A percentile compares a stretch with the other conserved stretches of the same genome.
These are phyloP conservation scores for Ambrosiella beaveri DNA, from an alignment of 2,329 filamentous ascomycete genomes.

Conservation along the genomic window DNA sequence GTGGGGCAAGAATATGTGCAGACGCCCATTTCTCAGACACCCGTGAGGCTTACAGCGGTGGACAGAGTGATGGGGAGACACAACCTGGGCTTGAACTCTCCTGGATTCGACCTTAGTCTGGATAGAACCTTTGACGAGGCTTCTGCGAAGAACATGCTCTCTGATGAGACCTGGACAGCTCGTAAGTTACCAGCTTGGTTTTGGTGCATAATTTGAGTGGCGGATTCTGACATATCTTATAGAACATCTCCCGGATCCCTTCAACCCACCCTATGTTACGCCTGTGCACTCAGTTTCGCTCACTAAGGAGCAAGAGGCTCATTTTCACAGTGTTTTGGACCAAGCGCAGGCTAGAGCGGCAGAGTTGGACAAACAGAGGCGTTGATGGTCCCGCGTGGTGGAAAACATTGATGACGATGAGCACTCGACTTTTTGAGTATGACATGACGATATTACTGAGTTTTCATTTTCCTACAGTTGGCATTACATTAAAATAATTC, in stretches of 20 bases:
- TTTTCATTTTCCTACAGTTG: no score
- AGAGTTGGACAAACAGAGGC: not conserved
- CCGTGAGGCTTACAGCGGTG: no score
- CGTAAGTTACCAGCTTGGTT: not conserved
- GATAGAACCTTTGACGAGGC: no score
- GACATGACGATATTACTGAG: no score
- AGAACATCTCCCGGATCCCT: conserved; percentile 10
- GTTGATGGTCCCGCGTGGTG: not conserved
- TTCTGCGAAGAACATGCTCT: no score
- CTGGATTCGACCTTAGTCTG: not conserved
- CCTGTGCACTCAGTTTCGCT: conserved; percentile 5
- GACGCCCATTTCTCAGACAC: no score
- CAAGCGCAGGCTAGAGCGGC: conserved; percentile 1
- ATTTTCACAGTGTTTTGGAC: not conserved
- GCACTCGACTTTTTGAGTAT: no score
- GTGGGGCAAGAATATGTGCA: no score
- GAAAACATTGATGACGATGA: no score
- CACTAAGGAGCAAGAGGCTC: conserved; percentile 3
- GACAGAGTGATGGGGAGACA: no score
- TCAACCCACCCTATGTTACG: conserved; percentile 6
- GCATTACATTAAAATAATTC: no score
- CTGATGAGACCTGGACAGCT: conserved; percentile 2
- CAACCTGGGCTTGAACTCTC: conserved; percentile 6
- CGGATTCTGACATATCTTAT: not conserved
- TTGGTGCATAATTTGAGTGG: not conserved